Base-by-base conservation (phyloP, 225 moss, liverwort and hornwort species). In the Lunularia cruciata region DNA sequence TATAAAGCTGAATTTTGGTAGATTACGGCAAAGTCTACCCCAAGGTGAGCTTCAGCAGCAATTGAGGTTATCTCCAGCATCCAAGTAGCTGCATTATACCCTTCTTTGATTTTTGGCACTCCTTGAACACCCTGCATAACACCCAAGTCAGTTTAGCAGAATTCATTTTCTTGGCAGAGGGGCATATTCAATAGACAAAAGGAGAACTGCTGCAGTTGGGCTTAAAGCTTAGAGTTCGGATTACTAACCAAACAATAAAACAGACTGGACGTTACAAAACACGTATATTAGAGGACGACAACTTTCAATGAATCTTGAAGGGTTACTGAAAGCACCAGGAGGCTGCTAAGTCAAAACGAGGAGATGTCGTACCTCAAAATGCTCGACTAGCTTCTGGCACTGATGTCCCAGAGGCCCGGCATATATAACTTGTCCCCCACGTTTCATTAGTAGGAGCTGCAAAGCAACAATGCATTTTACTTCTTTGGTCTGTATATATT, bases 11-110 rank as follows among this genome's bases (percentile, higher is more conserved):
- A 88, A 47, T 47, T 68, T 53, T 37, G 73, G 65, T 90, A 95
- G 57, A 84, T 69, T 51, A 88, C 86, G 61, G 92, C 85, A 28
- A 95, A 95, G 46, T 95, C 92, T 68, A 85, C 83, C 49, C 88
- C 88, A 35, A 78, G 81, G 5, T 79, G 86, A 55, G 78, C 33
- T 80, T 95, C 92, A 61, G 88, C 75, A 67, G 86, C 78, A 22
- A 85, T 63, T 51, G 89, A 87, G 20, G 80, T 81, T 10, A 95
- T 74, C 72, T 92, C 95, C 46, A 95, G 76, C 90, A 95, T 92
- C 92, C 92, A 95, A 57, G 95, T 92, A 35, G 95, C 95, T 73
- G 95, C 89, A 69, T 95, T 95, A 35, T 90, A 89, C 34, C 88
- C 88, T 73, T 86, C 88, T 68, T 67, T 81, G 27, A 92, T 90